These are phyloP conservation scores for Ogataea paraovalis DNA, from an alignment of 805 yeast genomes.

Conservation along the genomic window DNA sequence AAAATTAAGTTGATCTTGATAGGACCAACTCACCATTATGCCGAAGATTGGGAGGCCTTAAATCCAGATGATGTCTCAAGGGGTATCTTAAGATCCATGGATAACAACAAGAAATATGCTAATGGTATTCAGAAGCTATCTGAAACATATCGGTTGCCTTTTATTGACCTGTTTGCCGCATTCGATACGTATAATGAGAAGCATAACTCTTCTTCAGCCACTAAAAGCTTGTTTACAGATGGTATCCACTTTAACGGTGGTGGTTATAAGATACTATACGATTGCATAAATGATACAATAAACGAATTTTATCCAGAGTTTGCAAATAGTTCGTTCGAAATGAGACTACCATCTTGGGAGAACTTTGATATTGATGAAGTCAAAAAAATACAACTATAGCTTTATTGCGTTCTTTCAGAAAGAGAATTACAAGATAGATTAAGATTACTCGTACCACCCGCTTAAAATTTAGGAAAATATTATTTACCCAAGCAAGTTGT, in stretches of 20 bases:
- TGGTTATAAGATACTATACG: slow-evolving; percentile 37
- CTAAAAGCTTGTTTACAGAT: slow-evolving; percentile 31
- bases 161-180: slow-evolving; percentile 49
- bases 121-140: slow-evolving; percentile 49
- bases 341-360: slow-evolving; percentile 23
- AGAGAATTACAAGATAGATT: too few relatives aligned
- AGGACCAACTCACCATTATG: slow-evolving; percentile 58
- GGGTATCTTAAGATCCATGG: slow-evolving; percentile 40
- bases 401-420: background rate
- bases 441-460: too few relatives aligned
- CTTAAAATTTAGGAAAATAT: background rate
- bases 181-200: slow-evolving; percentile 29
- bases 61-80: slow-evolving; percentile 30
- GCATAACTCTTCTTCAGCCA: slow-evolving; percentile 13
- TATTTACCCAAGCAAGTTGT: too few relatives aligned
- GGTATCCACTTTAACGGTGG: slow-evolving; percentile 43
- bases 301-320: slow-evolving; percentile 33
- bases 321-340: slow-evolving; percentile 12
- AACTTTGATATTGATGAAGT: slow-evolving; percentile 13
- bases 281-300: slow-evolving; percentile 30
- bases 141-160: slow-evolving; percentile 43
- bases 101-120: slow-evolving; percentile 42
- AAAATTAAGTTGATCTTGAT: slow-evolving; percentile 52
- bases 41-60: slow-evolving; percentile 35
- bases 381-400: slow-evolving; percentile 6